Conservation (phyloP, 768 basidiomycete genomes). For the Boletellus ananas region DNA sequence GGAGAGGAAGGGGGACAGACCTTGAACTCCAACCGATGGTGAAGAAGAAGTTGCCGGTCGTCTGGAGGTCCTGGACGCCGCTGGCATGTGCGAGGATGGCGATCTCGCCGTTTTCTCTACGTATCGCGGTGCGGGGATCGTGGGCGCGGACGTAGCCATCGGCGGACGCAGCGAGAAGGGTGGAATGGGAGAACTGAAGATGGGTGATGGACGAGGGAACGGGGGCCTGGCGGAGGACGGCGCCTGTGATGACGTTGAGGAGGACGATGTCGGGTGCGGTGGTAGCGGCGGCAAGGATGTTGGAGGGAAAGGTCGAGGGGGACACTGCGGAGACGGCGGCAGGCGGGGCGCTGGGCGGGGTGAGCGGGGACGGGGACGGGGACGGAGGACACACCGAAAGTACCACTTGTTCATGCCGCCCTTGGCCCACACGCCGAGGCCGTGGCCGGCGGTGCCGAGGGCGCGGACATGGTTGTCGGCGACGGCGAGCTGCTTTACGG, state of each 20-base stretch:
- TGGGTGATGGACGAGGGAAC: slow-evolving; percentile 60
- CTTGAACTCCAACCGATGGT: slow-evolving; percentile 86
- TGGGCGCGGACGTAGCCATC: slow-evolving; percentile 75
- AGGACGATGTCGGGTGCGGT: slow-evolving; percentile 59
- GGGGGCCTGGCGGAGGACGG: slow-evolving; percentile 51
- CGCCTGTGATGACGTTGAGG: slow-evolving; percentile 73
- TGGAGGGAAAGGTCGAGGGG: slow-evolving; percentile 48
- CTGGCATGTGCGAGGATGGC: slow-evolving; percentile 75
- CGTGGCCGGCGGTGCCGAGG: slow-evolving; percentile 52
- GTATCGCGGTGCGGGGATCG: slow-evolving; percentile 59
- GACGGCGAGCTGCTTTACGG: slow-evolving; percentile 70
- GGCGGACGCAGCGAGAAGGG: slow-evolving; percentile 61
- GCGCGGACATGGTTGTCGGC: slow-evolving; percentile 80
- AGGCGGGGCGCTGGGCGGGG: slow-evolving; percentile 31
- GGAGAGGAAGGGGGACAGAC: slow-evolving; percentile 35
- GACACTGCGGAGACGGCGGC: slow-evolving; percentile 39
- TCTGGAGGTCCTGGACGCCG: slow-evolving; percentile 79
- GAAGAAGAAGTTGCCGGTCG: slow-evolving; percentile 73
- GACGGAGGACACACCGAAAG: slow-evolving; percentile 47
- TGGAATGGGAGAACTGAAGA: slow-evolving; percentile 61
- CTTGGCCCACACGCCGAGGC: slow-evolving; percentile 78
- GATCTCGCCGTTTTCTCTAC: slow-evolving; percentile 46
- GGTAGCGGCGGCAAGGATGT: slow-evolving; percentile 57
- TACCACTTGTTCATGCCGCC: slow-evolving; percentile 86
- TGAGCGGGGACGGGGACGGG: not conserved